Evolutionary conservation across 2,329 filamentous ascomycete genomes (phyloP), one percentile per base, ranked within the genome.

Genomic region (Xylaria sp.): DNA sequence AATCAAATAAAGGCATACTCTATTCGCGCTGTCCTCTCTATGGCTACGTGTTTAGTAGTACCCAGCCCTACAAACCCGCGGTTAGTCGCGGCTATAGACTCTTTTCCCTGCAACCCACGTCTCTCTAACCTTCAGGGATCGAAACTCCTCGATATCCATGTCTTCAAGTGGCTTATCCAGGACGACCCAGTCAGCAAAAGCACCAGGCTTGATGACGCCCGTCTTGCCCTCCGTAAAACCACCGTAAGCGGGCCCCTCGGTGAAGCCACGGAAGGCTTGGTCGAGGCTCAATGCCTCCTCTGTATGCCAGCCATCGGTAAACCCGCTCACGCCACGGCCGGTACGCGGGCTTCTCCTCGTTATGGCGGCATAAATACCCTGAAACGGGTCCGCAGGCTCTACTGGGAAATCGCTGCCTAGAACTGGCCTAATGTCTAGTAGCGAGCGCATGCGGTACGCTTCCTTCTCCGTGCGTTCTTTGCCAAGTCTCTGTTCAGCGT

Each of bases 401-500:
- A 91, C 88, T 37, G 89, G 89, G 67, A 91, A 91, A 69, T 91
- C 89, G 49, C 86, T 89, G 2, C 89, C 89, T 1, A 91, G 79
- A 0, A 90, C 75, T 3, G 85, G 84, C 0, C 73, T 73, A 11
- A 82, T 71, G 23, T 82, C 78, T 1, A 89, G 79, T 1, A 90
- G 74, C 0, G 85, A 86, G 10, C 79, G 78, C 88, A 91, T 90
- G 21, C 87, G 81, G 73, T 91, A 91, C 1, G 88, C 88, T 62
- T 86, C 84, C 13, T 76, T 69, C 17, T 72, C 70, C 0, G 85
- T 84, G 21, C 89, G 83, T 23, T 80, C 74, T 9, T 71, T 68
- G 0, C 88, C 89, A 0, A 91, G 83, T 6, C 88, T 81, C 38
- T 73, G 75, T 63, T 85, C 81, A 8, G 87, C 89, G 68, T 90